Conservation (phyloP, 768 basidiomycete genomes). For the Udeniomyces megalosporus region DNA sequence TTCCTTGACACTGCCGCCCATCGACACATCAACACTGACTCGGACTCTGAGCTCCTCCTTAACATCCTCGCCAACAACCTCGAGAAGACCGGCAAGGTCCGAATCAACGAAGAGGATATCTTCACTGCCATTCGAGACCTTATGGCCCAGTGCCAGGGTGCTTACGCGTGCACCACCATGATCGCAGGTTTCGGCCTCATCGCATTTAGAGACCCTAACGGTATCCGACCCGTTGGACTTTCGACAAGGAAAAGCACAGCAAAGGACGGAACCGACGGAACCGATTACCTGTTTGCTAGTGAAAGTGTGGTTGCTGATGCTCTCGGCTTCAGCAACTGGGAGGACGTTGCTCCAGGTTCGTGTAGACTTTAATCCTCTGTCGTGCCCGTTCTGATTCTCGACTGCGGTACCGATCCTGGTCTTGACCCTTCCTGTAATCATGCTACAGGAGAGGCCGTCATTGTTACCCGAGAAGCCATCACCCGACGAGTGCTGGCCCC, state of each 20-base stretch:
- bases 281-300: conserved; percentile 79
- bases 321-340: conserved; percentile 76
- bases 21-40: conserved; percentile 95
- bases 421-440: neutral
- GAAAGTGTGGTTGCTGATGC: conserved; percentile 96
- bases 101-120: conserved; percentile 98
- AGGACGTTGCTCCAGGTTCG: conserved; percentile 77
- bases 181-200: conserved; percentile 96
- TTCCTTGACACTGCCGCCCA: conserved; percentile 94
- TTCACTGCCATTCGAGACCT: conserved; percentile 82
- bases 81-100: conserved; percentile 95
- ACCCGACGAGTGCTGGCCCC: conserved; percentile 56
- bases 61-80: conserved; percentile 97
- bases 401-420: neutral
- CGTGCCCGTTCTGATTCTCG: neutral
- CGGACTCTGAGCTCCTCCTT: conserved; percentile 89
- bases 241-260: conserved; percentile 41
- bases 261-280: conserved; percentile 35
- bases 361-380: neutral
- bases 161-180: conserved; percentile 98
- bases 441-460: conserved; percentile 91
- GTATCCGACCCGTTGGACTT: conserved; percentile 84
- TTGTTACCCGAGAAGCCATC: conserved; percentile 70
- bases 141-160: conserved; percentile 76
- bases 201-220: conserved; percentile 94